Conservation (phyloP, 306 rosid genomes). For the Inga leiocalycina region DNA sequence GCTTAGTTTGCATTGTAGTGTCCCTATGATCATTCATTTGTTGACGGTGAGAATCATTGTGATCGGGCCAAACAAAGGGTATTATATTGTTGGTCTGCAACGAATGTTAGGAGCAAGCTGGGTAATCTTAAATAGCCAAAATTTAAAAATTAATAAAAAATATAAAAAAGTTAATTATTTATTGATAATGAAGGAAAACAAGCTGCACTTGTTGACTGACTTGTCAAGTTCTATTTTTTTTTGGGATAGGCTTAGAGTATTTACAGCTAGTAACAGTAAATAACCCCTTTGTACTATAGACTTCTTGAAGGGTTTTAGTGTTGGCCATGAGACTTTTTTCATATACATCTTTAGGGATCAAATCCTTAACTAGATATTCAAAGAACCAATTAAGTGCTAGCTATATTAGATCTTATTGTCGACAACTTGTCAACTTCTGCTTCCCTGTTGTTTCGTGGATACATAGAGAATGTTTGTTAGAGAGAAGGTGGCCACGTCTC, state of each 20-base stretch:
- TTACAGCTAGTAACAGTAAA: too few relatives aligned
- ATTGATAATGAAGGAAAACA: too few relatives aligned
- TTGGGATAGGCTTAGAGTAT: too few relatives aligned
- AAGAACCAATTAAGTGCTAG: too few relatives aligned
- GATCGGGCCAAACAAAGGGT: too few relatives aligned
- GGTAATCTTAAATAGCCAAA: background rate
- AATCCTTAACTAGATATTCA: too few relatives aligned
- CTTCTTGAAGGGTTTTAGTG: too few relatives aligned
- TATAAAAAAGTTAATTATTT: too few relatives aligned
- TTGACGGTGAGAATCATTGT: background rate
- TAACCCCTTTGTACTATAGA: too few relatives aligned
- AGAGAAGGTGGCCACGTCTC: background rate
- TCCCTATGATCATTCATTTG: slow-evolving; percentile 35
- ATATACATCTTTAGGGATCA: too few relatives aligned
- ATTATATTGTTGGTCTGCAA: background rate
- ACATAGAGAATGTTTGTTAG: background rate
- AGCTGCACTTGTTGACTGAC: background rate
- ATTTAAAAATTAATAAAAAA: background rate
- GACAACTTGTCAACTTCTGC: background rate
- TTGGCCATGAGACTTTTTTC: too few relatives aligned
- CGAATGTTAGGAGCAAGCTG: background rate
- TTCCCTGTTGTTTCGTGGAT: background rate
- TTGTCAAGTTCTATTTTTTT: background rate
- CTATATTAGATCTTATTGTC: too few relatives aligned
- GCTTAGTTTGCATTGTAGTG: background rate